Evolutionary conservation across 106 monocot species (phyloP).

Genomic region (Acanthochlamys bracteata): DNA sequence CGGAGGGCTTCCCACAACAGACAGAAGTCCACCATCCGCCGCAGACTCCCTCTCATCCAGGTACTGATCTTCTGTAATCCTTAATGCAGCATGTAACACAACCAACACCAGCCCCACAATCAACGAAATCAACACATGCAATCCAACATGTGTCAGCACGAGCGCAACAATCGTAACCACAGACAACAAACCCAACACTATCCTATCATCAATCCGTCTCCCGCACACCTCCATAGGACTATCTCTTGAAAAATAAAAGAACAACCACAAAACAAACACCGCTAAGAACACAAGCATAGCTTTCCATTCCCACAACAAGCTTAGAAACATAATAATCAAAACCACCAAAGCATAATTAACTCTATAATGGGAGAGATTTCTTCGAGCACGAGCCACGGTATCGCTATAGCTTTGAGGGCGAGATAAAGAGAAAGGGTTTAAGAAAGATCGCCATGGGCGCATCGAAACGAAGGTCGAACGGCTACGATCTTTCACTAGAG

Average conservation of each 20-base stretch:
- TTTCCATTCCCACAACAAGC: constrained; percentile 73
- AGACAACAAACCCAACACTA: constrained; percentile 39
- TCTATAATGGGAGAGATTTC: constrained; percentile 62
- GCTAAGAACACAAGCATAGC: constrained; percentile 47
- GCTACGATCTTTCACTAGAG: constrained; percentile 23
- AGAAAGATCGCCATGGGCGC: constrained; percentile 68
- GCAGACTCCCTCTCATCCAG: constrained; percentile 28
- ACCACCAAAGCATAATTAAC: constrained; percentile 82
- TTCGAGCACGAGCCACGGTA: constrained; percentile 55
- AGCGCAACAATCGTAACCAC: constrained; percentile 55
- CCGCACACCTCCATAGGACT: constrained; percentile 52
- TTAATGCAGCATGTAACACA: constrained; percentile 42
- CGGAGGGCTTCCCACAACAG: neutral
- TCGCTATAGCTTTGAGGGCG: constrained; percentile 52
- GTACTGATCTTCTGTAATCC: constrained; percentile 45
- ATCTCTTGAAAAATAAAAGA: constrained; percentile 67
- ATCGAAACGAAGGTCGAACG: constrained; percentile 45
- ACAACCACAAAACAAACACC: constrained; percentile 45
- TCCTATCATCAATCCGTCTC: constrained; percentile 37
- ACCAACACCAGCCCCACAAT: constrained; percentile 45
- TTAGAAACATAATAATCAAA: constrained; percentile 54
- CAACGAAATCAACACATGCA: constrained; percentile 46
- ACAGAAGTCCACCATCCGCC: constrained; percentile 40
- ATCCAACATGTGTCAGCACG: constrained; percentile 50
- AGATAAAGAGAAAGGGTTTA: constrained; percentile 30